A percentile compares a stretch with the other conserved stretches of the same genome.
Conservation (phyloP, 768 basidiomycete species). For the Suillus sp. region DNA sequence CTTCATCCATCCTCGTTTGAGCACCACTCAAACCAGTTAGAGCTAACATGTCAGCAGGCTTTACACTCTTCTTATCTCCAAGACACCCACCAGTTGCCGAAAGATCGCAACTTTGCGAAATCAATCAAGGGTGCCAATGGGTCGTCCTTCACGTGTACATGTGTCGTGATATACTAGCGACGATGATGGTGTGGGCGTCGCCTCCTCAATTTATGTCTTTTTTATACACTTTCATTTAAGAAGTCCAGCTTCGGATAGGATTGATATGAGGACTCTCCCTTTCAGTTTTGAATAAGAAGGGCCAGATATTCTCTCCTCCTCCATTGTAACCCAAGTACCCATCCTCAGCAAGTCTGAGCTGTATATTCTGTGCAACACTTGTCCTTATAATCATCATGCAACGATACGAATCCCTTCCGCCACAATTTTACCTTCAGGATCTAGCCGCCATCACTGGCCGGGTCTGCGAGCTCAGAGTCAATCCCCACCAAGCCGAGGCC, state of each 20-base stretch:
- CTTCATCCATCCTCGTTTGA: slow-evolving; percentile 15
- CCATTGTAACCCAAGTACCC: slow-evolving; percentile 14
- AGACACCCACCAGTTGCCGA: slow-evolving; percentile 19
- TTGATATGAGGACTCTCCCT: slow-evolving; percentile 21
- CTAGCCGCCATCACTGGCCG: slow-evolving; percentile 38
- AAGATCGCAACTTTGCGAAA: slow-evolving; percentile 21
- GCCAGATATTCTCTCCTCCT: slow-evolving; percentile 13
- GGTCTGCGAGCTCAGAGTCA: slow-evolving; percentile 39
- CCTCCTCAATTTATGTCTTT: slow-evolving; percentile 28
- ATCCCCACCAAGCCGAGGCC: slow-evolving; percentile 35
- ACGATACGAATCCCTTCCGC: slow-evolving; percentile 31
- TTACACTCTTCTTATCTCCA: slow-evolving; percentile 26
- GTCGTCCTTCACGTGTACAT: slow-evolving; percentile 31
- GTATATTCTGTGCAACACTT: slow-evolving; percentile 19
- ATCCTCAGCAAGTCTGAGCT: slow-evolving; percentile 32
- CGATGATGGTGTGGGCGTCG: slow-evolving; percentile 28
- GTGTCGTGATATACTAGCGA: slow-evolving; percentile 37
- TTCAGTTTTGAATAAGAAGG: slow-evolving; percentile 35
- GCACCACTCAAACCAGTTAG: slow-evolving; percentile 22
- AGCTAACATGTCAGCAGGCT: slow-evolving; percentile 20
- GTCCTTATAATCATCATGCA: slow-evolving; percentile 29
- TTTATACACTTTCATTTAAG: slow-evolving; percentile 27
- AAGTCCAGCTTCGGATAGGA: slow-evolving; percentile 23
- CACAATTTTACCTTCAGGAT: slow-evolving; percentile 39
- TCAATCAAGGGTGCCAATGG: slow-evolving; percentile 32